A percentile compares a stretch with the other conserved stretches of the same genome.
phyloP scores from a whole-genome alignment of 139 green algal genomes.

The Chlorokybus atmophyticus region DNA sequence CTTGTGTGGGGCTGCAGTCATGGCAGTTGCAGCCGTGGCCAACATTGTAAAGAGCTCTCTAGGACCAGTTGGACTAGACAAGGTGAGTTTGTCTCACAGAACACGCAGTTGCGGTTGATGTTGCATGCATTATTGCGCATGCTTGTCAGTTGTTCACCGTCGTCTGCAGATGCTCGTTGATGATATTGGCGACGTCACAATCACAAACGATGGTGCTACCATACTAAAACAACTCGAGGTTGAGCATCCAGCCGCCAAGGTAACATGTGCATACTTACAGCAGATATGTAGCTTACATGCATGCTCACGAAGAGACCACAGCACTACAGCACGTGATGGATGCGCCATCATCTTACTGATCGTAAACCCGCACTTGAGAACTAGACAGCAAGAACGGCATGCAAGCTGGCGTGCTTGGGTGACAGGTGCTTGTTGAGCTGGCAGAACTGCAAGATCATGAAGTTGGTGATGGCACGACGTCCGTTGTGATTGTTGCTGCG shows the following conservation, averaged over 20 bases:
- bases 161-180: slow-evolving; percentile 93
- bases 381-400: too few relatives aligned
- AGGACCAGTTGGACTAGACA: slow-evolving; percentile 92
- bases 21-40: slow-evolving; percentile 77
- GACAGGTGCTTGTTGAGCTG: slow-evolving; percentile 96
- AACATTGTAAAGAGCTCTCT: slow-evolving; percentile 96
- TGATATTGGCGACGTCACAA: slow-evolving; percentile 98
- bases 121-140: not conserved
- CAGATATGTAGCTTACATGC: too few relatives aligned
- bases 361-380: too few relatives aligned
- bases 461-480: slow-evolving; percentile 95
- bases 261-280: too few relatives aligned
- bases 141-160: not conserved
- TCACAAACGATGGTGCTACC: slow-evolving; percentile 98
- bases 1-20: slow-evolving; percentile 37
- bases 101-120: not conserved
- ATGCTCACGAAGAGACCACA: too few relatives aligned
- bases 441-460: slow-evolving; percentile 95
- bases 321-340: too few relatives aligned
- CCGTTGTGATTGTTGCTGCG: slow-evolving; percentile 90
- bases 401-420: too few relatives aligned
- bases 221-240: slow-evolving; percentile 97
- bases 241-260: slow-evolving; percentile 95
- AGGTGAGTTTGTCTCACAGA: slow-evolving; percentile 44
- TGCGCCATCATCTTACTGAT: too few relatives aligned